A percentile compares a stretch with the other conserved stretches of the same genome.
phyloP scores from a whole-genome alignment of 2,329 filamentous ascomycete species.

The Herpomyces periplanetae region DNA sequence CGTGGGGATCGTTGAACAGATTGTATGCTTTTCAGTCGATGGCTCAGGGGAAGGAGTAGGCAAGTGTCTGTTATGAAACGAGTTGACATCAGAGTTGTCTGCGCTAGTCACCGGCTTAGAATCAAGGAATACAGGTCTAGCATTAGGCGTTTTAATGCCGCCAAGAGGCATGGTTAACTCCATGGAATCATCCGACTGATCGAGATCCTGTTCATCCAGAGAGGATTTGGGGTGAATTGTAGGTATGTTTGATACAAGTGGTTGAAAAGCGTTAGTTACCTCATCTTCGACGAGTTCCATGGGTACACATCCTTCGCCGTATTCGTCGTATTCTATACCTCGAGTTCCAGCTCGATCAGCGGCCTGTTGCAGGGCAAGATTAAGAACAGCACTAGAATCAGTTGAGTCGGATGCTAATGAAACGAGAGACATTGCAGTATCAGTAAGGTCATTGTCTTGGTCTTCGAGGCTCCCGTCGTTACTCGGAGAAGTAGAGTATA shows the following conservation, averaged over 20 bases:
- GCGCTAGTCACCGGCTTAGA: too few relatives aligned
- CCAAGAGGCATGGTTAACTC: slow-evolving; percentile 16
- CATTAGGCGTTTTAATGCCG: too few relatives aligned
- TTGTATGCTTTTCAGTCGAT: too few relatives aligned
- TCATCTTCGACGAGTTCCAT: slow-evolving; percentile 19
- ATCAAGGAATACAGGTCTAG: too few relatives aligned
- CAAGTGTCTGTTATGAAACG: too few relatives aligned
- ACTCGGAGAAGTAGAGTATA: too few relatives aligned
- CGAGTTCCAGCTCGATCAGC: slow-evolving; percentile 33
- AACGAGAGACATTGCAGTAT: slow-evolving; percentile 23
- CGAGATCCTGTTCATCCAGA: background rate
- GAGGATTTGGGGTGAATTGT: background rate
- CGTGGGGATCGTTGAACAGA: too few relatives aligned
- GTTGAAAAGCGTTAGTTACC: slow-evolving; percentile 28
- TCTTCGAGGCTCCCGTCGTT: slow-evolving; percentile 41
- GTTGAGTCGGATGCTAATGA: slow-evolving; percentile 19
- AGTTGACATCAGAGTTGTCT: too few relatives aligned
- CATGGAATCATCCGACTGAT: slow-evolving; percentile 11
- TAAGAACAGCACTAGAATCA: slow-evolving; percentile 28
- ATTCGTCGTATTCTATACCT: slow-evolving; percentile 17
- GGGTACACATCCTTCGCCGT: slow-evolving; percentile 13
- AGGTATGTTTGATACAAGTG: slow-evolving; percentile 6
- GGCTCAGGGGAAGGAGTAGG: too few relatives aligned
- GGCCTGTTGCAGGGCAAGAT: slow-evolving; percentile 36
- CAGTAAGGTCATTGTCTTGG: slow-evolving; percentile 27